Percentiles rank a stretch among this genome's conserved stretches.
phyloP scores from a whole-genome alignment of 768 basidiomycete genomes.

The Antrodiella citrinella region DNA sequence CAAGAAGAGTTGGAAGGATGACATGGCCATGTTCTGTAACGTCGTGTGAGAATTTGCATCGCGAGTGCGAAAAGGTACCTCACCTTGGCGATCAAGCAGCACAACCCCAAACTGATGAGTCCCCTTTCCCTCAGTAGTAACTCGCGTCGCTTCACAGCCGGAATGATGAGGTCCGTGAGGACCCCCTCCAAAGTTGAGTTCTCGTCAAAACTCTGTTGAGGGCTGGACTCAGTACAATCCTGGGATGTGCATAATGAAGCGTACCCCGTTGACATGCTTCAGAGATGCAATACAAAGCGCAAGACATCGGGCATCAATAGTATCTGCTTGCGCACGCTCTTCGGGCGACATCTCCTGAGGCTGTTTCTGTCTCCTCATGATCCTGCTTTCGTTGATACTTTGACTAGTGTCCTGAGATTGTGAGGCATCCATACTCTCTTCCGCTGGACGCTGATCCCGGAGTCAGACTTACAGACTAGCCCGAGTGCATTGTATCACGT shows the following conservation, averaged over 20 bases:
- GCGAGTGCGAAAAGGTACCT: background rate
- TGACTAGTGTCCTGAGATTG: too few relatives aligned
- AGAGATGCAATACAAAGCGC: slow-evolving; percentile 36
- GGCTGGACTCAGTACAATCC: background rate
- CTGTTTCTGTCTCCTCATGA: slow-evolving; percentile 3
- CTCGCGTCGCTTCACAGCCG: slow-evolving; percentile 39
- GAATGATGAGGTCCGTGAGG: slow-evolving; percentile 40
- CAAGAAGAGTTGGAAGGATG: slow-evolving; percentile 40
- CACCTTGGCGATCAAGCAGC: slow-evolving; percentile 37
- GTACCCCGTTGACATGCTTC: slow-evolving; percentile 39
- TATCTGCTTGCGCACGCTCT: slow-evolving; percentile 25
- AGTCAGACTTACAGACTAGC: too few relatives aligned
- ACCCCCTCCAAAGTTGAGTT: slow-evolving; percentile 46
- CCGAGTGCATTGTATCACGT: too few relatives aligned
- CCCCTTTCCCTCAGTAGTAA: slow-evolving; percentile 34
- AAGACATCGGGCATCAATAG: slow-evolving; percentile 36
- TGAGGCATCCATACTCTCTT: background rate
- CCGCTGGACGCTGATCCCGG: background rate
- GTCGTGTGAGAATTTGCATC: slow-evolving; percentile 24
- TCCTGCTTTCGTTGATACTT: background rate
- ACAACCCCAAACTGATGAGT: slow-evolving; percentile 37
- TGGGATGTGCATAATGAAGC: slow-evolving; percentile 11
- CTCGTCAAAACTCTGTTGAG: slow-evolving; percentile 28
- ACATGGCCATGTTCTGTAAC: slow-evolving; percentile 34
- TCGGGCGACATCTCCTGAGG: slow-evolving; percentile 24